Conservation (phyloP, 257 asterid species). For the Solanum rostratum region DNA sequence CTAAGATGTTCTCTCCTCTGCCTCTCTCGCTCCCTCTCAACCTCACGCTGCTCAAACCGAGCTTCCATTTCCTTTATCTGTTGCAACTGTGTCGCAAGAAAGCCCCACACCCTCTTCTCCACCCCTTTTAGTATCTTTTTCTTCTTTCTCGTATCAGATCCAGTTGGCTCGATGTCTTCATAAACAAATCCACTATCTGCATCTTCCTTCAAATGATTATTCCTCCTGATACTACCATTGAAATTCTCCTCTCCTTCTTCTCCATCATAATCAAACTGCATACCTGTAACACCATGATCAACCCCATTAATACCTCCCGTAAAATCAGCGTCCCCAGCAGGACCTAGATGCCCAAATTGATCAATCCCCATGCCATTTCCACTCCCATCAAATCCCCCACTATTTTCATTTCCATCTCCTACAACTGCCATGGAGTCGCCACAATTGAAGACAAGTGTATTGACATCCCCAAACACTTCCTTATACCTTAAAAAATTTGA, state of each 20-base stretch:
- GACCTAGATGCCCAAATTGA: slow-evolving; percentile 61
- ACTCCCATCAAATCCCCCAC: slow-evolving; percentile 59
- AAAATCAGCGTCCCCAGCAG: slow-evolving; percentile 55
- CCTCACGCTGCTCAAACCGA: slow-evolving; percentile 64
- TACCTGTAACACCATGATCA: slow-evolving; percentile 66
- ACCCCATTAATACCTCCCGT: slow-evolving; percentile 68
- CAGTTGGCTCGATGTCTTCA: slow-evolving; percentile 52
- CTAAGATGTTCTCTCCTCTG: slow-evolving; percentile 46
- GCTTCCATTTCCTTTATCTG: slow-evolving; percentile 68
- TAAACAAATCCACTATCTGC: slow-evolving; percentile 41
- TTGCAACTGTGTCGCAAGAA: slow-evolving; percentile 52
- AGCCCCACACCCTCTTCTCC: slow-evolving; percentile 62
- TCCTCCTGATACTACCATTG: slow-evolving; percentile 34
- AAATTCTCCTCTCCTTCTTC: slow-evolving; percentile 72
- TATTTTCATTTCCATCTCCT: slow-evolving; percentile 53
- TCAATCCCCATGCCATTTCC: slow-evolving; percentile 45
- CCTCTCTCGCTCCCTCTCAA: slow-evolving; percentile 61
- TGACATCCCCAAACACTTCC: slow-evolving; percentile 84
- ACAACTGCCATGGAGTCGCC: slow-evolving; percentile 27
- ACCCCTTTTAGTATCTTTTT: slow-evolving; percentile 51
- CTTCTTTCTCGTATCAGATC: slow-evolving; percentile 56
- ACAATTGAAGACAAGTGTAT: slow-evolving; percentile 25
- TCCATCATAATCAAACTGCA: slow-evolving; percentile 74
- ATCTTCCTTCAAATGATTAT: slow-evolving; percentile 44
- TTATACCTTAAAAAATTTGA: slow-evolving; percentile 81